Conservation (phyloP, 2,329 filamentous ascomycete species). For the Cordyceps cateniannulata region DNA sequence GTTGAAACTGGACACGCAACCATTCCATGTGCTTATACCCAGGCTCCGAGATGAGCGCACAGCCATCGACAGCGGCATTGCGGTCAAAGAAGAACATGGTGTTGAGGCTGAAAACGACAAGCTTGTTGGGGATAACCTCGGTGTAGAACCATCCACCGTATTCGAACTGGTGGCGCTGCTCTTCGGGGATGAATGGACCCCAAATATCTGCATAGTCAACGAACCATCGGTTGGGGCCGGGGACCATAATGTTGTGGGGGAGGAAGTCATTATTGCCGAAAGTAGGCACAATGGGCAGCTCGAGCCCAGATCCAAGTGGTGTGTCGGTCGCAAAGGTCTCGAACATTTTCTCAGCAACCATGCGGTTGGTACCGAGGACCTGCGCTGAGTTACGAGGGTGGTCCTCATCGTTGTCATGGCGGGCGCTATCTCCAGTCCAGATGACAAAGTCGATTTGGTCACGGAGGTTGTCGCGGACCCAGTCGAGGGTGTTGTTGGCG, state of each 20-base stretch:
- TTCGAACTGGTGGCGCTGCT: constrained; percentile 83
- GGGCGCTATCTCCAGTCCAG: constrained; percentile 86
- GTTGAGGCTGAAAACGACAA: constrained; percentile 91
- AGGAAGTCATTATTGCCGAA: constrained; percentile 97
- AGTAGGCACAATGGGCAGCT: constrained; percentile 78
- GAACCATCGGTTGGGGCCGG: constrained; percentile 84
- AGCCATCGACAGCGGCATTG: constrained; percentile 91
- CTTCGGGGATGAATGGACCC: constrained; percentile 82
- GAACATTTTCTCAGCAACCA: constrained; percentile 68
- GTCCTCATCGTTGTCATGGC: constrained; percentile 81
- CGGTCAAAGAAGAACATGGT: constrained; percentile 94
- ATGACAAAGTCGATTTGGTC: constrained; percentile 82
- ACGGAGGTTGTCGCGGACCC: constrained; percentile 72
- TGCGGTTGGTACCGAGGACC: constrained; percentile 70
- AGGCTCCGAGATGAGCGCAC: constrained; percentile 68
- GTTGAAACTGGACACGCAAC: constrained; percentile 81
- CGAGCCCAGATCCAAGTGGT: constrained; percentile 37
- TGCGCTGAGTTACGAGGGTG: constrained; percentile 69
- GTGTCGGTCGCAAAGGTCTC: constrained; percentile 58
- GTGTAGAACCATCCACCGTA: constrained; percentile 92
- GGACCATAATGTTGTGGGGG: constrained; percentile 86
- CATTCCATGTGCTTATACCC: constrained; percentile 95
- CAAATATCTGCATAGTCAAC: constrained; percentile 71
- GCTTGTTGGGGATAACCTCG: constrained; percentile 78
- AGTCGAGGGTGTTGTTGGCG: constrained; percentile 82